Percentiles rank a stretch among this genome's conserved stretches.
These are phyloP conservation scores for Buddleja alternifolia DNA, from an alignment of 257 asterid species.

Conservation along the genomic window DNA sequence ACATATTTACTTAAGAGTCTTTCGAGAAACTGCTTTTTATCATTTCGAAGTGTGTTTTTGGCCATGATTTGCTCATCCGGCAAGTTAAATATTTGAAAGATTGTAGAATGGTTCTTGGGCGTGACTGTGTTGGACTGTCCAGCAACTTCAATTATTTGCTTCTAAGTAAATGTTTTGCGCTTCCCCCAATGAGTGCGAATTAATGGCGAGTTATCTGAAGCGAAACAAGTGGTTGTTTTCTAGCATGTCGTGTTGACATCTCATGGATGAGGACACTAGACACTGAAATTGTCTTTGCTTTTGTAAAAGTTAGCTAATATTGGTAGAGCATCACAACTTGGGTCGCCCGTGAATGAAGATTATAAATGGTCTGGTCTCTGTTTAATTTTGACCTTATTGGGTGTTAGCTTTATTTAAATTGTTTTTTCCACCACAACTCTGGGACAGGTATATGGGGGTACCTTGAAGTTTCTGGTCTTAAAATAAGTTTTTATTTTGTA, in stretches of 20 bases:
- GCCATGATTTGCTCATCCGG: background rate
- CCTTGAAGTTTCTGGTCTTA: slow-evolving; percentile 15
- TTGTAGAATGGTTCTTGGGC: background rate
- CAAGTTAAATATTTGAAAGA: background rate
- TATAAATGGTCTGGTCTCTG: slow-evolving; percentile 2
- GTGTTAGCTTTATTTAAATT: background rate
- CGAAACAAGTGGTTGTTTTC: slow-evolving; percentile 8
- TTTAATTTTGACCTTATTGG: background rate
- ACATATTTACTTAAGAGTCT: background rate
- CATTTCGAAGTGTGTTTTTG: background rate
- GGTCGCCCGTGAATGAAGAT: background rate
- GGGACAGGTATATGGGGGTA: background rate
- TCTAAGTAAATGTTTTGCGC: background rate
- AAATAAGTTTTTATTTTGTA: background rate
- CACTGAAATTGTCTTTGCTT: background rate
- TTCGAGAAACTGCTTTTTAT: background rate
- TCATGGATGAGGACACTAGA: background rate
- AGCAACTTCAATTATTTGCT: background rate
- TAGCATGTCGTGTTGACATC: background rate
- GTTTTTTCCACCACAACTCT: background rate
- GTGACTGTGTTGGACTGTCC: background rate
- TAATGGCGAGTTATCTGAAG: background rate
- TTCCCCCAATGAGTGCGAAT: background rate
- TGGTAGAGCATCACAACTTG: slow-evolving; percentile 1
- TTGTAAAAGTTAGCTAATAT: slow-evolving; percentile 3